These are phyloP conservation scores for Mycena amicta DNA, from an alignment of 768 basidiomycete genomes.

Conservation along the genomic window DNA sequence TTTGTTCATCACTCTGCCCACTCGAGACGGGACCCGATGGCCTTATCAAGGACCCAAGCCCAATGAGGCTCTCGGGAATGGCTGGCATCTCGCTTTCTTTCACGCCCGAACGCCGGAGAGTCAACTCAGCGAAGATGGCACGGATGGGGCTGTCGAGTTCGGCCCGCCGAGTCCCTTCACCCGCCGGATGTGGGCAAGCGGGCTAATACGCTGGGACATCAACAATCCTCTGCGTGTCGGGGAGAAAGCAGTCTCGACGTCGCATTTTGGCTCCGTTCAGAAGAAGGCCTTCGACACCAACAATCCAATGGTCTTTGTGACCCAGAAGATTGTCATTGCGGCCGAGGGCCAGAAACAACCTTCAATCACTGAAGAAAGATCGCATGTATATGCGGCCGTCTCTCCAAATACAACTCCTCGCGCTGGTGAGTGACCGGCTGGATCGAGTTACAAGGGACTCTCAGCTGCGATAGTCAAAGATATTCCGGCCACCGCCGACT, in stretches of 20 bases:
- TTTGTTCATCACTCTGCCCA: slow-evolving; percentile 69
- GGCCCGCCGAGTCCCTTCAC: slow-evolving; percentile 73
- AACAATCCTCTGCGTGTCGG: slow-evolving; percentile 54
- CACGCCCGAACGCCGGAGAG: slow-evolving; percentile 63
- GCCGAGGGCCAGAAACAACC: slow-evolving; percentile 43
- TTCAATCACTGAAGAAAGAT: slow-evolving; percentile 62
- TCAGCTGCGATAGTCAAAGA: slow-evolving; percentile 43
- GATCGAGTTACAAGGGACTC: slow-evolving; percentile 44
- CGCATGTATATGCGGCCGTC: slow-evolving; percentile 63
- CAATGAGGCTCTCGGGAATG: slow-evolving; percentile 53
- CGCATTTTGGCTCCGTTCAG: slow-evolving; percentile 51
- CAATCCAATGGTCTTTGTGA: slow-evolving; percentile 75
- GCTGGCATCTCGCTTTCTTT: slow-evolving; percentile 77
- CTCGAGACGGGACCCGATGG: slow-evolving; percentile 59
- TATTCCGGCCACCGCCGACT: slow-evolving; percentile 51
- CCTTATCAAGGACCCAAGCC: slow-evolving; percentile 44
- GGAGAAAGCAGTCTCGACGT: slow-evolving; percentile 46
- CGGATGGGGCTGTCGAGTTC: slow-evolving; percentile 69
- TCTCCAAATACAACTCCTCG: slow-evolving; percentile 31
- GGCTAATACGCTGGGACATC: slow-evolving; percentile 63
- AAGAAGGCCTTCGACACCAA: slow-evolving; percentile 68
- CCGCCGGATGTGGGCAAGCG: slow-evolving; percentile 83
- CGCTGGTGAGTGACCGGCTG: no score
- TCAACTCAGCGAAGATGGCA: slow-evolving; percentile 63
- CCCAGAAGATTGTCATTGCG: slow-evolving; percentile 60